Evolutionary conservation across 2,329 filamentous ascomycete species (phyloP).

Genomic region (Metarhizium brunneum): DNA sequence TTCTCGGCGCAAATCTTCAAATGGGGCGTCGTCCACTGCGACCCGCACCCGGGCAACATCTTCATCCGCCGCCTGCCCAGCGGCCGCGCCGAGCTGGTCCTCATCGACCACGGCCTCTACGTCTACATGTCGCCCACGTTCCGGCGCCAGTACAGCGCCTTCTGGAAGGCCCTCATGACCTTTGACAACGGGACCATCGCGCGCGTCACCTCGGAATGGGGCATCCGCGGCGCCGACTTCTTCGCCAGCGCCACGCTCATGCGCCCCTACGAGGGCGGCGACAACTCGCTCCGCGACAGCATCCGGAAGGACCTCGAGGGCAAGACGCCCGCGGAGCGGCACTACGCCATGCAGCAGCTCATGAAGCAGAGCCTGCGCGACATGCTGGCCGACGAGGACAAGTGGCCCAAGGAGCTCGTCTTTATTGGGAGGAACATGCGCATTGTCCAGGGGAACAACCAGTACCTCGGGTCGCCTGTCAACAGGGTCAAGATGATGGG

Average conservation of each 20-base stretch:
- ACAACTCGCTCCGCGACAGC: constrained; percentile 52
- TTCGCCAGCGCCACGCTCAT: constrained; percentile 87
- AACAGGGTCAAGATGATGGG: constrained; percentile 94
- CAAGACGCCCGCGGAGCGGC: constrained; percentile 57
- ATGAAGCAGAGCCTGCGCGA: constrained; percentile 61
- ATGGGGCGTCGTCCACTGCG: constrained; percentile 91
- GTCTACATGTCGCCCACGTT: constrained; percentile 81
- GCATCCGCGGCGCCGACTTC: constrained; percentile 78
- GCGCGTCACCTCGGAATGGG: constrained; percentile 70
- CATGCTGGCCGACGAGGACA: constrained; percentile 74
- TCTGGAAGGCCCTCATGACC: constrained; percentile 91
- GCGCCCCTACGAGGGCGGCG: constrained; percentile 82
- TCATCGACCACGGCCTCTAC: constrained; percentile 96
- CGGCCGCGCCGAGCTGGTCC: constrained; percentile 79
- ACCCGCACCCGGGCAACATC: constrained; percentile 95
- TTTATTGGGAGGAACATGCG: constrained; percentile 89
- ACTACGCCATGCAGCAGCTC: constrained; percentile 80
- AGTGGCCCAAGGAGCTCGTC: constrained; percentile 83
- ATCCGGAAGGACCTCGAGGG: constrained; percentile 57
- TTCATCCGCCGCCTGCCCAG: constrained; percentile 80
- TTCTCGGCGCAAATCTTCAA: constrained; percentile 98
- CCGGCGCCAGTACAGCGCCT: constrained; percentile 73
- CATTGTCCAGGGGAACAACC: constrained; percentile 90
- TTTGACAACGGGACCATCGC: constrained; percentile 80
- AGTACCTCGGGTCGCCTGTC: constrained; percentile 79